A percentile compares a stretch with the other conserved stretches of the same genome.
Conservation (phyloP, 2,329 filamentous ascomycete genomes). For the Leptographium radiaticola region DNA sequence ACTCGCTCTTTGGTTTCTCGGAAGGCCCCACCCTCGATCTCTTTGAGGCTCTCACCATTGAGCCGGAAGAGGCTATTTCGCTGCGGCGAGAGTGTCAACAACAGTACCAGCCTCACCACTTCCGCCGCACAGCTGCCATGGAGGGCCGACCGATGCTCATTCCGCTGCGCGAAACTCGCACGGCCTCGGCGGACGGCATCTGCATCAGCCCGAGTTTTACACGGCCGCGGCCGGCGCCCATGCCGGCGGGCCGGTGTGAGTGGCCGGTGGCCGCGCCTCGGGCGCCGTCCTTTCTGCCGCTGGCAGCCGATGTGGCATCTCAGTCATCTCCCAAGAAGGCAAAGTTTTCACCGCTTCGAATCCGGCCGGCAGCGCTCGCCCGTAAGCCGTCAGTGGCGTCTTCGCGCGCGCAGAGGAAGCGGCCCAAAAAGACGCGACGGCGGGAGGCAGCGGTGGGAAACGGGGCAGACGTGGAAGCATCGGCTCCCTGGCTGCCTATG, state of each 20-base stretch:
- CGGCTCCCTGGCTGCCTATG: neutral
- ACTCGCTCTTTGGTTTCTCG: slow-evolving; percentile 1
- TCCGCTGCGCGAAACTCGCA: no score
- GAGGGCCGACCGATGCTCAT: neutral
- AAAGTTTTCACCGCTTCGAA: slow-evolving; percentile 6
- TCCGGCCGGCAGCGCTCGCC: slow-evolving; percentile 11
- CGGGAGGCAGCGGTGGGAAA: neutral
- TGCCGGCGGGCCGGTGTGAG: neutral
- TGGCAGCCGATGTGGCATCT: neutral
- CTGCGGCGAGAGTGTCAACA: slow-evolving; percentile 1
- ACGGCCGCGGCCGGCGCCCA: slow-evolving; percentile 5
- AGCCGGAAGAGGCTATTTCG: slow-evolving; percentile 8
- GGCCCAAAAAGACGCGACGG: slow-evolving; percentile 23
- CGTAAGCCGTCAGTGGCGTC: slow-evolving; percentile 16
- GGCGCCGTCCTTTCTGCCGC: neutral
- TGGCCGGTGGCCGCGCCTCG: neutral
- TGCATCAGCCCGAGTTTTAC: slow-evolving; percentile 6
- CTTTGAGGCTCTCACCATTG: slow-evolving; percentile 17
- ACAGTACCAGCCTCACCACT: slow-evolving; percentile 1
- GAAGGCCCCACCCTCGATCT: slow-evolving; percentile 12
- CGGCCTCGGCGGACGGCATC: neutral
- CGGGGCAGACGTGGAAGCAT: neutral
- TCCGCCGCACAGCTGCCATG: neutral
- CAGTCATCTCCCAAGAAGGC: neutral
- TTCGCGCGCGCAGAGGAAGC: slow-evolving; percentile 25